These are phyloP conservation scores for Papiliotrema terrestris DNA, from an alignment of 1,284 basidiomycete genomes.

Conservation along the genomic window DNA sequence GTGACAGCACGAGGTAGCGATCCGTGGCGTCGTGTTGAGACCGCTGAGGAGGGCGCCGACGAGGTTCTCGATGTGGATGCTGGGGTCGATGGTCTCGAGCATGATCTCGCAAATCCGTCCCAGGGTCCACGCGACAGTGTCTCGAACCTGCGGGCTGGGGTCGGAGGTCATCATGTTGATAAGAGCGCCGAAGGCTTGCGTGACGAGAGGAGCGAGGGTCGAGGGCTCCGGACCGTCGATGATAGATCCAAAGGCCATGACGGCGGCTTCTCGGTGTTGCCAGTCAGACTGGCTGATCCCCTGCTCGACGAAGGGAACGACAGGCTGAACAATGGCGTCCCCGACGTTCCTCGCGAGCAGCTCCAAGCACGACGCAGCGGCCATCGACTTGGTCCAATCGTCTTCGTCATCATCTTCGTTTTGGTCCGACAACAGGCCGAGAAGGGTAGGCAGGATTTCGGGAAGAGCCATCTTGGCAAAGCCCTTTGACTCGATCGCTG, in stretches of 20 bases:
- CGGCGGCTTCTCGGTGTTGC: constrained; percentile 92
- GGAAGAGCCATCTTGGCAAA: constrained; percentile 93
- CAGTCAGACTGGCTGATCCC: constrained; percentile 86
- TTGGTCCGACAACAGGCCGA: constrained; percentile 84
- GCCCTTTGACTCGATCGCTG: constrained; percentile 79
- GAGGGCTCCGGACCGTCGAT: constrained; percentile 89
- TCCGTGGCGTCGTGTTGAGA: constrained; percentile 65
- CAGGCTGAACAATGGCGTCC: constrained; percentile 84
- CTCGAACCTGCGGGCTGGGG: constrained; percentile 80
- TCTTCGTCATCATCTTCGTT: constrained; percentile 98
- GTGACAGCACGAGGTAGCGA: constrained; percentile 94
- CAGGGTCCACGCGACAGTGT: constrained; percentile 97
- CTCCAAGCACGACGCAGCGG: constrained; percentile 87
- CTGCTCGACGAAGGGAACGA: constrained; percentile 96
- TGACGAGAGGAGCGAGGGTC: constrained; percentile 78
- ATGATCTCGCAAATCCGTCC: constrained; percentile 92
- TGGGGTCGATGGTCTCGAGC: constrained; percentile 80
- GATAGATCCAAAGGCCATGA: constrained; percentile 98
- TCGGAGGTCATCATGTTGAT: constrained; percentile 91
- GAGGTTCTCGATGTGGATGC: constrained; percentile 80
- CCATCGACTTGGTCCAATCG: constrained; percentile 98
- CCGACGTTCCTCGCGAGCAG: constrained; percentile 87
- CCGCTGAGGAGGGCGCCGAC: constrained; percentile 80
- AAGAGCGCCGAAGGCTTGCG: constrained; percentile 88
- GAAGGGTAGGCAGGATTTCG: constrained; percentile 89